Evolutionary conservation across 2,329 filamentous ascomycete genomes (phyloP).

Genomic region (Metarhizium anisopliae): DNA sequence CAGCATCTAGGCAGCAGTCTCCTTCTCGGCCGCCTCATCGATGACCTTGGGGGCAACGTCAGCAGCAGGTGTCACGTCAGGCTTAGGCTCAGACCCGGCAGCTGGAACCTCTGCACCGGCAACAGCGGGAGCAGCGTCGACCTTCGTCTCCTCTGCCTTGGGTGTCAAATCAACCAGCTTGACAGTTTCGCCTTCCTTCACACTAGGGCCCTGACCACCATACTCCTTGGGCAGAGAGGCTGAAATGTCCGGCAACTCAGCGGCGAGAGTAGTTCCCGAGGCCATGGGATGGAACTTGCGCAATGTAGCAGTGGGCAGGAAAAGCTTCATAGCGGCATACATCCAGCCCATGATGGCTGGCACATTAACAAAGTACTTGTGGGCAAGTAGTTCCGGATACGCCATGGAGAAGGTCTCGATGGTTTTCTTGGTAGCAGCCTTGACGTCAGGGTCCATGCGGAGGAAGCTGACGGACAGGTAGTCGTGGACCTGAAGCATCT

Average conservation of each 20-base stretch:
- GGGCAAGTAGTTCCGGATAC: slow-evolving; percentile 74
- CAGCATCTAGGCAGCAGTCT: not conserved
- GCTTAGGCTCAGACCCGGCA: too few relatives aligned
- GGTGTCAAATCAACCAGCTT: slow-evolving; percentile 14
- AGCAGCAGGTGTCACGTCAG: too few relatives aligned
- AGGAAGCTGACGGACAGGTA: slow-evolving; percentile 84
- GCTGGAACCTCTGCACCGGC: not conserved
- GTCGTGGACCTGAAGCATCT: slow-evolving; percentile 89
- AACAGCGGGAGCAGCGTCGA: slow-evolving; percentile 6
- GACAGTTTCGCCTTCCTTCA: slow-evolving; percentile 28
- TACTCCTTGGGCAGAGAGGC: slow-evolving; percentile 65
- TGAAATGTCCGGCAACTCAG: slow-evolving; percentile 49
- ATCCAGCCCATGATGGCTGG: slow-evolving; percentile 86
- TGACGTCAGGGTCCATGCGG: slow-evolving; percentile 67
- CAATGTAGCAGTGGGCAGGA: slow-evolving; percentile 63
- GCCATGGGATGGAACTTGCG: slow-evolving; percentile 74
- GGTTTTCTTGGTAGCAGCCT: slow-evolving; percentile 67
- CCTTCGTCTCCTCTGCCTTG: slow-evolving; percentile 6
- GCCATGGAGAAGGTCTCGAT: slow-evolving; percentile 73
- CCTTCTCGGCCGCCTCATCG: not conserved
- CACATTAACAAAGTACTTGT: slow-evolving; percentile 96
- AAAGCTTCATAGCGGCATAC: slow-evolving; percentile 65
- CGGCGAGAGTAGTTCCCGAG: slow-evolving; percentile 61
- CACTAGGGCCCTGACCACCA: slow-evolving; percentile 57
- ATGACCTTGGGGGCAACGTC: not conserved